Percentiles rank a stretch among this genome's conserved stretches.
Evolutionary conservation across 345 rosid species (phyloP).

Genomic region (Theobroma cacao): DNA sequence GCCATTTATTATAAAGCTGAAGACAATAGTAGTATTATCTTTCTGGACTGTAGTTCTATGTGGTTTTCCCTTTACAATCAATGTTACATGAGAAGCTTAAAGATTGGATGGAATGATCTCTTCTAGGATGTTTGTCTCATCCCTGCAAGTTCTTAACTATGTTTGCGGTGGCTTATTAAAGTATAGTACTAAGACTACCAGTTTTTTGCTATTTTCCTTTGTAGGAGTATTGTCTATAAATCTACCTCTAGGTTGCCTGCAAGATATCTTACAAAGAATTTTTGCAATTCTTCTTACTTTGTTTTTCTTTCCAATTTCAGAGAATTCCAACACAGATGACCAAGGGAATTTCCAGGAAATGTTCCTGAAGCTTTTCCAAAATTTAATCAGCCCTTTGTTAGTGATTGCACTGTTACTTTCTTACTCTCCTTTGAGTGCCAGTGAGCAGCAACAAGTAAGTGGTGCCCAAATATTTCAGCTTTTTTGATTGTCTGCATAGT

Average conservation of each 20-base stretch:
- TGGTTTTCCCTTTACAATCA: background rate
- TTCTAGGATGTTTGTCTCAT: background rate
- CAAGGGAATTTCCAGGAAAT: constrained; percentile 44
- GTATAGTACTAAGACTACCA: background rate
- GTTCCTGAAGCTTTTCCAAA: constrained; percentile 49
- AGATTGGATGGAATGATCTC: background rate
- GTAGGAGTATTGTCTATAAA: background rate
- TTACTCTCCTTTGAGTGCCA: constrained; percentile 40
- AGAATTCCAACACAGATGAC: constrained; percentile 62
- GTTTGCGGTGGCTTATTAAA: background rate
- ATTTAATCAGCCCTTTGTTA: constrained; percentile 48
- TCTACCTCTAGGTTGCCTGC: background rate
- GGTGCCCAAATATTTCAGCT: background rate
- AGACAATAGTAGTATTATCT: background rate
- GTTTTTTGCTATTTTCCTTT: background rate
- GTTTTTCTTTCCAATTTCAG: constrained; percentile 43
- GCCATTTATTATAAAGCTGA: background rate
- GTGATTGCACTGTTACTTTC: constrained; percentile 53
- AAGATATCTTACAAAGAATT: background rate
- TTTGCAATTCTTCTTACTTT: background rate
- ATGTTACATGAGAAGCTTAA: background rate
- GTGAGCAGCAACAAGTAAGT: constrained; percentile 67
- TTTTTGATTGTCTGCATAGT: background rate
- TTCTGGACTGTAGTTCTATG: background rate
- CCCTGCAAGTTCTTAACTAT: background rate